phyloP scores from a whole-genome alignment of 2,329 filamentous ascomycete species.

The Teratosphaeria destructans region DNA sequence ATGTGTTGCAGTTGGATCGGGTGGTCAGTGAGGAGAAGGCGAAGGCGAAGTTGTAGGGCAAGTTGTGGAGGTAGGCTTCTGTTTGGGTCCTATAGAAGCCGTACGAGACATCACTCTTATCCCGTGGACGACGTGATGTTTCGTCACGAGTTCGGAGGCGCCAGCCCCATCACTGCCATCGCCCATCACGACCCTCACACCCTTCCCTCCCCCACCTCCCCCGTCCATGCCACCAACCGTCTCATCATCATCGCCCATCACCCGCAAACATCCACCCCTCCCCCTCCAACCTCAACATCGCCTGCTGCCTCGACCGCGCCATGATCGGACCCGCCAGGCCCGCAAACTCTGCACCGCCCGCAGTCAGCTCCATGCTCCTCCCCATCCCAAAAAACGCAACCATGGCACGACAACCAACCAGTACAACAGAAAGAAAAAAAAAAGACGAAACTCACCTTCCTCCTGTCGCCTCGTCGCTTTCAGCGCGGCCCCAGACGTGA shows the following conservation, averaged over 20 bases:
- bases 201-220: too few relatives aligned
- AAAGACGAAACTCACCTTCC: constrained; percentile 11
- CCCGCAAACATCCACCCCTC: constrained; percentile 21
- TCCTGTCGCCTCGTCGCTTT: constrained; percentile 13
- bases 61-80: not conserved
- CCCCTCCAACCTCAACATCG: constrained; percentile 16
- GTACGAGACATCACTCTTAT: too few relatives aligned
- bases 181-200: too few relatives aligned
- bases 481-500: constrained; percentile 16
- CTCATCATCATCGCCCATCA: not conserved
- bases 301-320: constrained; percentile 13
- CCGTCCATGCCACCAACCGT: too few relatives aligned
- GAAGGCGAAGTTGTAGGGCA: constrained; percentile 2
- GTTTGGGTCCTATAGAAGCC: too few relatives aligned
- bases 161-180: too few relatives aligned
- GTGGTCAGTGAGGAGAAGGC: not conserved
- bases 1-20: constrained; percentile 33
- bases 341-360: constrained; percentile 14
- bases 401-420: too few relatives aligned
- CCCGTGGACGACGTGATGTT: too few relatives aligned
- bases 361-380: not conserved
- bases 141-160: too few relatives aligned
- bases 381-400: too few relatives aligned
- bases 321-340: constrained; percentile 13
- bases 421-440: not conserved